Evolutionary conservation across 2,329 filamentous ascomycete genomes (phyloP).

Genomic region (Hirsutella thompsonii): DNA sequence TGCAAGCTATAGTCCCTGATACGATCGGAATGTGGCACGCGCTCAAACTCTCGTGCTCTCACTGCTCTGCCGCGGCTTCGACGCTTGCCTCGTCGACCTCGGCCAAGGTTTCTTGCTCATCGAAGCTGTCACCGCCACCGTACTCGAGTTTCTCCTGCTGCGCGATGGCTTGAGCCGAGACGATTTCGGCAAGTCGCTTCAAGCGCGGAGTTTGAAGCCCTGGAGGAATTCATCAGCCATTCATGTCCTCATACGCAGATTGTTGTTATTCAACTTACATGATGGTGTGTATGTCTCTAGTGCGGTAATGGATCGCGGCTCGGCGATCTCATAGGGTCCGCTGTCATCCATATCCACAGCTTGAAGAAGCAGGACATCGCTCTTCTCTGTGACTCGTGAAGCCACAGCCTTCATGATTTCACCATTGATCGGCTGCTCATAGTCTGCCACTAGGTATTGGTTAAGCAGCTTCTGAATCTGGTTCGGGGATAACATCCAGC

Average conservation of each 20-base stretch:
- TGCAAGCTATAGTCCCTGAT: too few species aligned
- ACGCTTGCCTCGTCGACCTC: slow-evolving; percentile 35
- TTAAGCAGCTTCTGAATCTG: slow-evolving; percentile 98
- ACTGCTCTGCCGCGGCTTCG: slow-evolving; percentile 2
- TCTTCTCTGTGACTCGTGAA: slow-evolving; percentile 94
- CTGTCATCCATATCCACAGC: slow-evolving; percentile 99
- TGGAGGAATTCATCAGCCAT: slow-evolving; percentile 19
- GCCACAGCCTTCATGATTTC: slow-evolving; percentile 99
- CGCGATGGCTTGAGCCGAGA: slow-evolving; percentile 88
- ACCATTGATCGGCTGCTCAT: slow-evolving; percentile 97
- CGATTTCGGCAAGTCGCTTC: slow-evolving; percentile 95
- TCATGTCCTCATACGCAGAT: neutral
- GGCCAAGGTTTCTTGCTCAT: slow-evolving; percentile 34
- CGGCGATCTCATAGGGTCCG: slow-evolving; percentile 95
- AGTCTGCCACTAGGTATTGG: slow-evolving; percentile 96
- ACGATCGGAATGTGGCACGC: too few species aligned
- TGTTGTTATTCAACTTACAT: slow-evolving; percentile 45
- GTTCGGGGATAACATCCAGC: slow-evolving; percentile 98
- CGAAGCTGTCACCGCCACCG: slow-evolving; percentile 28
- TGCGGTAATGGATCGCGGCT: slow-evolving; percentile 89
- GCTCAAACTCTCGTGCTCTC: neutral
- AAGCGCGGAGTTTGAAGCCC: slow-evolving; percentile 92
- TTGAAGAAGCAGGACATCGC: slow-evolving; percentile 82
- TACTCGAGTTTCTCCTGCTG: slow-evolving; percentile 79
- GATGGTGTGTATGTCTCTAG: slow-evolving; percentile 97